Evolutionary conservation across 2,329 filamentous ascomycete species (phyloP).

Genomic region (Exophiala aquamarina): DNA sequence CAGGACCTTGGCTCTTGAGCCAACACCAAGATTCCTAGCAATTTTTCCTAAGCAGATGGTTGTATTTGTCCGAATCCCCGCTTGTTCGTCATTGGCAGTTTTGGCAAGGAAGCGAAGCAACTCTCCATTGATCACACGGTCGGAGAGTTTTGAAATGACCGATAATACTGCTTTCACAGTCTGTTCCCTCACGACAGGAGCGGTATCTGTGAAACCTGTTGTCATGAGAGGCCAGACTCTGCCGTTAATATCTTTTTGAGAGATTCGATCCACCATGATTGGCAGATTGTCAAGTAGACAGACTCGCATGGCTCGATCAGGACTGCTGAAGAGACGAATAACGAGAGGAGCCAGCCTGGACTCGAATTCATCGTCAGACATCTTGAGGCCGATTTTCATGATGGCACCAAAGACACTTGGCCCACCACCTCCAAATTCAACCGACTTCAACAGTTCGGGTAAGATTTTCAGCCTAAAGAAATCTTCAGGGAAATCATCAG

Average conservation of each 20-base stretch:
- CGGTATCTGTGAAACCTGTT: constrained; percentile 88
- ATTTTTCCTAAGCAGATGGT: constrained; percentile 98
- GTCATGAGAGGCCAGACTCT: constrained; percentile 96
- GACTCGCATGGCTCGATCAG: constrained; percentile 87
- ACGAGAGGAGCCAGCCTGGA: constrained; percentile 80
- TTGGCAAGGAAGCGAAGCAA: constrained; percentile 87
- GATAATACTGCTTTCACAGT: constrained; percentile 91
- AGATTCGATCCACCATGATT: constrained; percentile 84
- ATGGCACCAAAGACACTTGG: constrained; percentile 86
- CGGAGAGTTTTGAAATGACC: constrained; percentile 84
- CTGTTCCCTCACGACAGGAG: constrained; percentile 89
- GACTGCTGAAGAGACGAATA: constrained; percentile 82
- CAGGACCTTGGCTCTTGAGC: constrained; percentile 81
- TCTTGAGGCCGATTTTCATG: constrained; percentile 84
- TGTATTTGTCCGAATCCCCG: constrained; percentile 95
- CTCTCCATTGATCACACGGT: constrained; percentile 91
- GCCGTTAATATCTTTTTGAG: constrained; percentile 88
- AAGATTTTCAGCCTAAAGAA: constrained; percentile 98
- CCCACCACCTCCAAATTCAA: constrained; percentile 96
- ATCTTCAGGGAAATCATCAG: constrained; percentile 94
- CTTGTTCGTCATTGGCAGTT: constrained; percentile 95
- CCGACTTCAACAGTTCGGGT: constrained; percentile 92
- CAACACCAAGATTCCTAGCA: constrained; percentile 76
- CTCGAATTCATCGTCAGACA: constrained; percentile 88
- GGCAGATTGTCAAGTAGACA: constrained; percentile 87